Percentiles rank a stretch among this genome's conserved stretches.
These are phyloP conservation scores for Cystobasidium ongulense DNA, from an alignment of 768 basidiomycete genomes.

Conservation along the genomic window DNA sequence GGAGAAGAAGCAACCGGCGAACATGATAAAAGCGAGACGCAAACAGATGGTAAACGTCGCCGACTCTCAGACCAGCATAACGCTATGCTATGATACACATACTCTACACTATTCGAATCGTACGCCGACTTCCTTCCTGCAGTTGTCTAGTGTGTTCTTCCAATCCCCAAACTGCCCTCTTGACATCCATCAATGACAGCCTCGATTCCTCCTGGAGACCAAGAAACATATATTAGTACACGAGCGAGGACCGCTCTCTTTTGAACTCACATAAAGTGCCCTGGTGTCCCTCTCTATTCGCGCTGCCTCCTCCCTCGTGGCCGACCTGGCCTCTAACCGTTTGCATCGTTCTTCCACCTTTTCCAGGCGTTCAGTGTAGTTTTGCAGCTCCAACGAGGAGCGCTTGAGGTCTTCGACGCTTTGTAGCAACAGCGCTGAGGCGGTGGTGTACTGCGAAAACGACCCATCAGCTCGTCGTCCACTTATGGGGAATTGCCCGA, in stretches of 20 bases:
- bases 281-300: not conserved
- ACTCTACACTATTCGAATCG: constrained; percentile 6
- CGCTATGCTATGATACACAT: not conserved
- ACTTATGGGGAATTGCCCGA: not conserved
- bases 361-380: constrained; percentile 7
- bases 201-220: constrained; percentile 3
- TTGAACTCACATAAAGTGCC: constrained; percentile 22
- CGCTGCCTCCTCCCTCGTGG: not conserved
- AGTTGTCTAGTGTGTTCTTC: constrained; percentile 10
- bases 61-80: not conserved
- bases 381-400: constrained; percentile 12
- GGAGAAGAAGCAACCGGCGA: not conserved
- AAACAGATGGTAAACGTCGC: not conserved
- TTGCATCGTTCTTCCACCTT: constrained; percentile 19
- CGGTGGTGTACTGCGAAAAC: constrained; percentile 17
- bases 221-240: not conserved
- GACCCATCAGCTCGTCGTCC: not conserved
- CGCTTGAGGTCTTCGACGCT: constrained; percentile 11
- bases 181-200: not conserved
- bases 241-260: not conserved
- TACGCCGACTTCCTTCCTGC: constrained; percentile 1
- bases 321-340: not conserved
- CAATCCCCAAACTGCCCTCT: constrained; percentile 13
- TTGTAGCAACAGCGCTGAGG: constrained; percentile 12
- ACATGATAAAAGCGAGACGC: not conserved